Base-by-base conservation (phyloP, 225 moss, liverwort and hornwort species). In the Lunularia cruciata region DNA sequence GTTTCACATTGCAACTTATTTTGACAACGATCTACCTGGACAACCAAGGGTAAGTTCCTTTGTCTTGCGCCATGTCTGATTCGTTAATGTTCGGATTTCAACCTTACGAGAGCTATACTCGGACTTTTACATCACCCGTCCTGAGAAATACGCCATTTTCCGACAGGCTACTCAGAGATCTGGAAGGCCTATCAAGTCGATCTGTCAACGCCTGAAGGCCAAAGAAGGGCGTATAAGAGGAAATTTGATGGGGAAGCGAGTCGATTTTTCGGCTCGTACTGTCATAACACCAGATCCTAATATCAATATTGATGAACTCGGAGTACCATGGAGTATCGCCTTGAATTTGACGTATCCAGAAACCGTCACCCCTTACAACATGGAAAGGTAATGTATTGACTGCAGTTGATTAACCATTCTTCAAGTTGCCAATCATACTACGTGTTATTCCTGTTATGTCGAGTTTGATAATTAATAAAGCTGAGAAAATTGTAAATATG, bases 301-400 rank as follows among this genome's bases (percentile, higher is more conserved):
- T 51, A 99, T 99, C 57, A 93, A 99, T 70, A 99, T 99, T 64
- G 98, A 99, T 79, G 98, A 99, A 82, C 80, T 99, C 43, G 96
- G 96, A 70, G 96, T 96, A 70, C 96, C 96, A 35, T 96, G 96
- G 96, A 96, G 96, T 79, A 96, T 96, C 73, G 96, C 98, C 39
- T 77, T 99, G 67, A 99, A 99, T 45, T 83, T 99, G 71, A 99
- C 98, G 3, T 99, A 99, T 66, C 98, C 98, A 42, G 98, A 99
- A 71, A 99, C 98, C 46, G 98, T 99, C 7, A 99, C 98, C 42
- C 98, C 98, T 7, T 99, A 99, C 85, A 99, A 99, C 75, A 89
- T 99, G 66, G 98, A 99, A 73, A 89, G 95, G 95, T 92, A n/a
- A 71, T n/a, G n/a, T n/a, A n/a, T n/a, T n/a, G n/a, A n/a, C n/a